Evolutionary conservation across 2,329 filamentous ascomycete species (phyloP), one percentile per base, ranked within the genome.

Genomic region (Neonectria sp.): DNA sequence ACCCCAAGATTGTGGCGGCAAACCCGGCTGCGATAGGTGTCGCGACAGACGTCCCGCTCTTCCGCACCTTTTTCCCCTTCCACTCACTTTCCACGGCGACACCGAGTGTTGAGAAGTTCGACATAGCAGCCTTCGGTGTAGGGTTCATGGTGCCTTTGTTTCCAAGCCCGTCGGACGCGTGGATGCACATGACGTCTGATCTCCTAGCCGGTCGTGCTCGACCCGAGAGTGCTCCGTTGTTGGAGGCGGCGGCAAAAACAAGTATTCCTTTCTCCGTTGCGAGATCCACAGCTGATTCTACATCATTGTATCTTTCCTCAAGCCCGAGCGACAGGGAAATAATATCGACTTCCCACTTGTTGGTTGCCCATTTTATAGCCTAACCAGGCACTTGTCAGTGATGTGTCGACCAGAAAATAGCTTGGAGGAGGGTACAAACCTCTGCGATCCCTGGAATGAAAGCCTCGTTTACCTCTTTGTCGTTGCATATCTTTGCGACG

Each of bases 251-350:
- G 13, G 59, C 48, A 25, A 71, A 51, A 2, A 68, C 21, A 4
- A 68, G 40, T 52, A 64, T 64, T 12, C 55, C 15, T 8, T 35
- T 37, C 4, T 59, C 17, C 9, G 31, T 9, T 35, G 56, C 57
- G n/a, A 31, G 9, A n/a, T 59, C 12, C 25, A 73, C 49, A 1
- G 65, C 67, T 3, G 21, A 40, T 1, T 59, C 35, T 24, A 69
- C 68, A 2, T 51, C 56, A 6, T 45, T 31, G 35, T 69, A 29
- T 29, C 37, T 15, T 4, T 67, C 43, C 2, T 63, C 55, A 24
- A 75, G 68, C 1, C 71, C 74, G 48, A 78, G 76, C 1, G 75
- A 76, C 70, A 78, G 75, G 37, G 70, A 72, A 21, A 77, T 75
- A 40, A 78, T 73, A 46, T 77, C 68, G 0, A 69, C 75, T n/a